Conservation (phyloP, 1,284 basidiomycete genomes). For the Schizophyllum amplum region DNA sequence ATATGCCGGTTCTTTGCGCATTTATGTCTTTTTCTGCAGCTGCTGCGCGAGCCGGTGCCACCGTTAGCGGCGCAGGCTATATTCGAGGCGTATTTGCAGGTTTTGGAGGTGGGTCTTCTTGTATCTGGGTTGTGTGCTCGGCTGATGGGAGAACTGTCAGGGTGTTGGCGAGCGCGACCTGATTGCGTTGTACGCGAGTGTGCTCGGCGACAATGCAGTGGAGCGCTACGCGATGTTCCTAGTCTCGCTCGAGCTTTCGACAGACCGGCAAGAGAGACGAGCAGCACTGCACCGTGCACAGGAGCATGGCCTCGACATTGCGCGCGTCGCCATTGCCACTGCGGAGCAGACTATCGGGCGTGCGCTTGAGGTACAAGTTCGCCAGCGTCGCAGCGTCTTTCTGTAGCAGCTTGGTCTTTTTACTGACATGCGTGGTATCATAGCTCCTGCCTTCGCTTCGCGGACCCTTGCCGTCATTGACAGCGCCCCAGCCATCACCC, state of each 20-base stretch:
- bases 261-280: constrained; percentile 62
- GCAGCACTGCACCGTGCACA: constrained; percentile 70
- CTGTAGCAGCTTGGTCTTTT: constrained; percentile 4
- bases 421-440: constrained; percentile 3
- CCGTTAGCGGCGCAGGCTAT: constrained; percentile 75
- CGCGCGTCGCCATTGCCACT: constrained; percentile 73
- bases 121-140: constrained; percentile 3
- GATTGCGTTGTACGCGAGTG: constrained; percentile 91
- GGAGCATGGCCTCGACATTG: constrained; percentile 80
- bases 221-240: constrained; percentile 92
- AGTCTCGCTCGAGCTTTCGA: constrained; percentile 68
- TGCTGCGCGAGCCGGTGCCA: constrained; percentile 71
- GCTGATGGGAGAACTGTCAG: constrained; percentile 24
- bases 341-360: constrained; percentile 75
- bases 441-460: constrained; percentile 47
- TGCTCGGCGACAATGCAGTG: constrained; percentile 86
- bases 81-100: constrained; percentile 82
- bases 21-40: constrained; percentile 83
- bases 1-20: constrained; percentile 92
- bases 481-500: constrained; percentile 39
- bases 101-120: constrained; percentile 60
- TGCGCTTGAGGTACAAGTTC: constrained; percentile 63
- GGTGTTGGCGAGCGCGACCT: constrained; percentile 75
- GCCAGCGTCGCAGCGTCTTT: constrained; percentile 10
- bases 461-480: constrained; percentile 57